These are phyloP conservation scores for Glebionis coronaria DNA, from an alignment of 129 eudicot species.

Conservation along the genomic window DNA sequence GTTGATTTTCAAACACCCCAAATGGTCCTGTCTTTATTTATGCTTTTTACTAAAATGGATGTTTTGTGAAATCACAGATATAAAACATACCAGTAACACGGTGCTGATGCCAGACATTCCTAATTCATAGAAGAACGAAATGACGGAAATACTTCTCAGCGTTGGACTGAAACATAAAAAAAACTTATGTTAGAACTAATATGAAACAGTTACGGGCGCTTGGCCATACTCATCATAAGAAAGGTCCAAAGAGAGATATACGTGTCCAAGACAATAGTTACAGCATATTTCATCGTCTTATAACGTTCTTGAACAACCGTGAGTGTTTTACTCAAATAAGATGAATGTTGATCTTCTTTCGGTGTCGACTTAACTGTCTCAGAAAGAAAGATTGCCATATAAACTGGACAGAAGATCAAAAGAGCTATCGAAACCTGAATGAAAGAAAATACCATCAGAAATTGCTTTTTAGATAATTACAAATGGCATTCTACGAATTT, in stretches of 20 bases:
- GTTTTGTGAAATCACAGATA: background rate
- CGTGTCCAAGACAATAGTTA: constrained; percentile 57
- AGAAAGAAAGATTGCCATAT: constrained; percentile 62
- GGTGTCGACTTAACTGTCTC: constrained; percentile 62
- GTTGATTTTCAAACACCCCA: background rate
- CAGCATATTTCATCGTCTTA: constrained; percentile 72
- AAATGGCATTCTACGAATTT: constrained; percentile 1
- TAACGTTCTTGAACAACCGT: constrained; percentile 54
- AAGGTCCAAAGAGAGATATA: constrained; percentile 19
- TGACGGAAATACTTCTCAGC: constrained; percentile 56
- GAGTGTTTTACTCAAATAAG: constrained; percentile 34
- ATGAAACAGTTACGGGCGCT: background rate
- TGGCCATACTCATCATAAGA: background rate
- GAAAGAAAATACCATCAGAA: constrained; percentile 9
- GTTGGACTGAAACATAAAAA: constrained; percentile 53
- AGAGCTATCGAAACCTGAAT: constrained; percentile 85
- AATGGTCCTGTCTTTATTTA: background rate
- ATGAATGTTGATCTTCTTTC: constrained; percentile 34
- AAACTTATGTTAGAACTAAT: constrained; percentile 13
- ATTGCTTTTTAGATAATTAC: background rate
- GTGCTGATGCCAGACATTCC: constrained; percentile 97
- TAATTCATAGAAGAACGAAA: constrained; percentile 87
- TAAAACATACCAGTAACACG: constrained; percentile 60
- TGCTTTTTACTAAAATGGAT: background rate
- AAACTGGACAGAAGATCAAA: constrained; percentile 61